Base-by-base conservation (phyloP, 352 stramenopile species). In the Phytopythium ostracodes region DNA sequence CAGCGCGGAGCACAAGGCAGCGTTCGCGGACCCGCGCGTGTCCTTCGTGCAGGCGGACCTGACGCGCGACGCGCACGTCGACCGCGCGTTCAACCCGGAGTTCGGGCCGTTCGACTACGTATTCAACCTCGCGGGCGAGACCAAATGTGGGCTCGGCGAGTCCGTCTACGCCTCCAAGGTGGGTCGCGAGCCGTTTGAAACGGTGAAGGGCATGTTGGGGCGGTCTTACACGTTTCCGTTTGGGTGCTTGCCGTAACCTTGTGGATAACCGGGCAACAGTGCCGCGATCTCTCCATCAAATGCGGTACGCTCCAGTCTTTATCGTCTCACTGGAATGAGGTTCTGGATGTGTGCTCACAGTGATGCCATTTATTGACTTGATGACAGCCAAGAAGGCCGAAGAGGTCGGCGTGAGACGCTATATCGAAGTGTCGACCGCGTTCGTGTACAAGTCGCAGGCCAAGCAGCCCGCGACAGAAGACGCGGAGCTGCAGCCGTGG, bases 361-460 rank as follows among this genome's bases (percentile, higher is more conserved):
- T n/a, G n/a, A n/a, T n/a, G n/a, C n/a, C n/a, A n/a, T n/a, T n/a
- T n/a, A n/a, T n/a, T n/a, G n/a, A n/a, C n/a, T n/a, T n/a, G n/a
- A n/a, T n/a, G n/a, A 43, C 65, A 80, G 81, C 82, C 36, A 78
- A 81, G 53, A 90, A 90, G 63, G 81, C 78, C 9, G 66, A 83
- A 35, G 76, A 82, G 44, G 58, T 92, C 52, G 72, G 80, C 15
- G 77, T 94, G n/a, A 89, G 88, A 60, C 79, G 84, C 31, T 94
- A 82, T 59, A 63, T 96, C 60, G 87, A 96, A 70, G 83, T 96
- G 18, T 96, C 87, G 22, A 94, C 87, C 25, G 83, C 81, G n/a
- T 92, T 92, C 54, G 85, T 96, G 53, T 96, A 96, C 79, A 94
- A 92, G 64, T 93, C 85, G 27, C 84, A 94, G 64, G 71, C 76